phyloP scores from a whole-genome alignment of 768 basidiomycete genomes.

The Russula ochroleuca region DNA sequence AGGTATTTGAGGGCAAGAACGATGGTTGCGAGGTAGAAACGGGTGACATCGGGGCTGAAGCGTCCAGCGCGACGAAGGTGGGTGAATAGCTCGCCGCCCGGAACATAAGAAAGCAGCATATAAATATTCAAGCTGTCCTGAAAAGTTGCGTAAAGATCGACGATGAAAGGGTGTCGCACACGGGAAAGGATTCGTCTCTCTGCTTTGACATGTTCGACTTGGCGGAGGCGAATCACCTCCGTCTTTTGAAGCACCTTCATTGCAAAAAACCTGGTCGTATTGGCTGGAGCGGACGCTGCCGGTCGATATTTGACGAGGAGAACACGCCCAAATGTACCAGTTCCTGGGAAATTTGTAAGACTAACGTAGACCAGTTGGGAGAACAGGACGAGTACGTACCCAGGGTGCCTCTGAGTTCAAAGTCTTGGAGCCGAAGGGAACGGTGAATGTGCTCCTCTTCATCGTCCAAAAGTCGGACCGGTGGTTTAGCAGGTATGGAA shows the following conservation, averaged over 20 bases:
- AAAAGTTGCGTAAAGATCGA: conserved; percentile 92
- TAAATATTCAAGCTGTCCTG: conserved; percentile 97
- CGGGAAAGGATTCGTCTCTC: conserved; percentile 91
- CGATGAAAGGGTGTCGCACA: conserved; percentile 91
- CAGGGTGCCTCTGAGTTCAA: conserved; percentile 74
- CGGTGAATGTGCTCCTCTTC: conserved; percentile 62
- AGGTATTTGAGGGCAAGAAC: conserved; percentile 92
- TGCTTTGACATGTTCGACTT: conserved; percentile 97
- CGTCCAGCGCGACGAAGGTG: conserved; percentile 90
- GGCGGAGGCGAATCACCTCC: conserved; percentile 83
- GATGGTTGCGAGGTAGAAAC: conserved; percentile 96
- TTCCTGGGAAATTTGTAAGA: conserved; percentile 50
- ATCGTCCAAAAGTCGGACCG: conserved; percentile 61
- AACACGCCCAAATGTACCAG: conserved; percentile 94
- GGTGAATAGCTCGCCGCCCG: conserved; percentile 97
- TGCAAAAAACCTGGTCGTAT: conserved; percentile 64
- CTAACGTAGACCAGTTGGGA: conserved; percentile 9
- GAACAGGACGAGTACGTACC: conserved; percentile 42
- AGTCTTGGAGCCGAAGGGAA: conserved; percentile 62
- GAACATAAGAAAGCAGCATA: conserved; percentile 95
- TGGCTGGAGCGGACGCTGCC: conserved; percentile 42
- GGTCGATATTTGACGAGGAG: conserved; percentile 76
- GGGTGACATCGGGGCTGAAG: conserved; percentile 95
- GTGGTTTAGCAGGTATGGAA: conserved; percentile 34
- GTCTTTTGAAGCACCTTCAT: conserved; percentile 87